These are phyloP conservation scores for Hirsutella thompsonii DNA, from an alignment of 2,329 filamentous ascomycete genomes.

Conservation along the genomic window DNA sequence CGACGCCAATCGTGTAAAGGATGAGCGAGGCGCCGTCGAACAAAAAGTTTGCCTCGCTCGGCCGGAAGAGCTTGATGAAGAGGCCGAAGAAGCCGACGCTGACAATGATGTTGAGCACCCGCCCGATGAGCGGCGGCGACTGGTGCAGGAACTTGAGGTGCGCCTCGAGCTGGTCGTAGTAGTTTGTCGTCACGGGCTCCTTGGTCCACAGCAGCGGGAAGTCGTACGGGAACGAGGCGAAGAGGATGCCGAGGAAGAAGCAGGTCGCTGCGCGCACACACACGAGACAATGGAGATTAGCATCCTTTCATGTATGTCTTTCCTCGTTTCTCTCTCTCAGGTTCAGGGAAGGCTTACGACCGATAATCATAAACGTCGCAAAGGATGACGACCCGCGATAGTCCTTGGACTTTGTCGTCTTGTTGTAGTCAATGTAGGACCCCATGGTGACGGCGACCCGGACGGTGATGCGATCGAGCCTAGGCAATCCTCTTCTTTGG, in stretches of 20 bases:
- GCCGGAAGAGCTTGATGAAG: conserved; percentile 87
- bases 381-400: conserved; percentile 59
- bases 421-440: conserved; percentile 37
- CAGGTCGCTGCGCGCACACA: conserved; percentile 56
- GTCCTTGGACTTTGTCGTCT: conserved; percentile 43
- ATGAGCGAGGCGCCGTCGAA: conserved; percentile 79
- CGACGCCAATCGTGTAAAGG: conserved; percentile 74
- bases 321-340: too few species aligned
- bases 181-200: conserved; percentile 47
- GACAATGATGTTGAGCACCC: conserved; percentile 89
- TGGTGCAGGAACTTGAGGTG: conserved; percentile 88
- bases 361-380: conserved; percentile 92
- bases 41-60: conserved; percentile 86
- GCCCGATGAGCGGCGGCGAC: conserved; percentile 80
- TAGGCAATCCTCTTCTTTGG: too few species aligned
- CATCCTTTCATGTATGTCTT: too few species aligned
- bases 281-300: background rate
- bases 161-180: conserved; percentile 75
- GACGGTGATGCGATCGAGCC: too few species aligned
- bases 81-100: conserved; percentile 78
- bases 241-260: conserved; percentile 97
- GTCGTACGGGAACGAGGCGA: conserved; percentile 93
- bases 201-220: conserved; percentile 77
- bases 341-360: conserved; percentile 58
- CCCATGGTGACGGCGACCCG: conserved; percentile 13